Base-by-base conservation (phyloP, 139 green algal genomes). In the Tetraselmis chui region DNA sequence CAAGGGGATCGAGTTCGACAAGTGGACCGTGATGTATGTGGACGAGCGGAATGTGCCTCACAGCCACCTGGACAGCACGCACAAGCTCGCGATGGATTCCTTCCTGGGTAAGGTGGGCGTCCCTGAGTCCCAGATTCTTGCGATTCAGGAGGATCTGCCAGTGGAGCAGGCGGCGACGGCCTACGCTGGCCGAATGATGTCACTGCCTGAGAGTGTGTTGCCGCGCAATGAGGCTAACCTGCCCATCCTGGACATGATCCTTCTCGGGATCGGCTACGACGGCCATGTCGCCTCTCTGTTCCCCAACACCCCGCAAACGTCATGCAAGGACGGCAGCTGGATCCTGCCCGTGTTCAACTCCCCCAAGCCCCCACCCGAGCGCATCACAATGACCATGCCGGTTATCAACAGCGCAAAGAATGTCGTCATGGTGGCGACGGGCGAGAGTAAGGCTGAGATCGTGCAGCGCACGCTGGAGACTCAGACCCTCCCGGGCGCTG, bases 251-350 rank as follows among this genome's bases (percentile, higher is more conserved):
- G 96, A 99, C 84, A 82, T 96, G 0, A 92, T 98, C n/a, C 83
- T 99, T 32, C 92, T 99, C 58, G 96, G 83, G 91, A 90, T 99
- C 5, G 97, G 97, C 18, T 97, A 97, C 23, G 97, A 99, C 82
- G 97, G 96, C 80, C 97, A 99, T 82, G 89, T 99, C 2, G 96
- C 95, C 28, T 98, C 94, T 0, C 92, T 99, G n/a, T 99, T 99
- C 89, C 97, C 97, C 83, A 97, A 98, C 88, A 76, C 78, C 58
- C 27, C 29, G 79, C 79, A 91, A 80, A 89, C 84, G 0, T 87
- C 90, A 1, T 89, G 82, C 29, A 94, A 84, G 2, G 84, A 88
- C 26, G 86, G 80, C 28, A 76, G 81, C 26, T 99, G 96, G 96
- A 90, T 99, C 23, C 85, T 97, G 79, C 91, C 93, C 1, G 91